phyloP scores from a whole-genome alignment of 306 rosid genomes.

The Fagus sylvatica region DNA sequence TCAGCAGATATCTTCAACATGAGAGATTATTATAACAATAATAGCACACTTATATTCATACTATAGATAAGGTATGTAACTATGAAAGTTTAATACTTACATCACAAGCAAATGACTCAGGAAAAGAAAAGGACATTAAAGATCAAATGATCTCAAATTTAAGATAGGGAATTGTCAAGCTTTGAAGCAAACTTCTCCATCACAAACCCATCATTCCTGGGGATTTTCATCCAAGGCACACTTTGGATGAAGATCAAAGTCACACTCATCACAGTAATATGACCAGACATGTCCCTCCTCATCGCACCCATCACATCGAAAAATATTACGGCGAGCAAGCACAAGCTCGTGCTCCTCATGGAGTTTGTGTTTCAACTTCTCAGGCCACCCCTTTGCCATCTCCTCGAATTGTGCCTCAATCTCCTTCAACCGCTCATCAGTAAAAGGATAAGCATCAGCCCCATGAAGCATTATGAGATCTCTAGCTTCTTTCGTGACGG shows the following conservation, averaged over 20 bases:
- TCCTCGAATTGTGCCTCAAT: conserved; percentile 48
- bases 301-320: conserved; percentile 41
- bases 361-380: conserved; percentile 43
- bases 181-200: conserved; percentile 53
- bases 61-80: background rate
- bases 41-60: background rate
- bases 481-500: conserved; percentile 59
- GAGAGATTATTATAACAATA: background rate
- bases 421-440: conserved; percentile 48
- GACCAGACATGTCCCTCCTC: conserved; percentile 52
- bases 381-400: conserved; percentile 63
- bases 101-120: background rate
- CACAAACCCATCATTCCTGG: conserved; percentile 56
- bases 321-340: conserved; percentile 32
- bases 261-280: conserved; percentile 57
- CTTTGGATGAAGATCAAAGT: conserved; percentile 65
- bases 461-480: conserved; percentile 44
- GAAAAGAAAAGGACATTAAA: background rate
- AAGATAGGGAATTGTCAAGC: conserved; percentile 26
- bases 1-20: background rate
- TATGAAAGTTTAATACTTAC: background rate
- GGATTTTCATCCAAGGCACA: conserved; percentile 38
- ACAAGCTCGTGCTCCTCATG: conserved; percentile 61
- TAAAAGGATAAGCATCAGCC: conserved; percentile 75
- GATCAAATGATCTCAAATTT: background rate